Conservation (phyloP, 768 basidiomycete species). For the Podaxis pistillaris region DNA sequence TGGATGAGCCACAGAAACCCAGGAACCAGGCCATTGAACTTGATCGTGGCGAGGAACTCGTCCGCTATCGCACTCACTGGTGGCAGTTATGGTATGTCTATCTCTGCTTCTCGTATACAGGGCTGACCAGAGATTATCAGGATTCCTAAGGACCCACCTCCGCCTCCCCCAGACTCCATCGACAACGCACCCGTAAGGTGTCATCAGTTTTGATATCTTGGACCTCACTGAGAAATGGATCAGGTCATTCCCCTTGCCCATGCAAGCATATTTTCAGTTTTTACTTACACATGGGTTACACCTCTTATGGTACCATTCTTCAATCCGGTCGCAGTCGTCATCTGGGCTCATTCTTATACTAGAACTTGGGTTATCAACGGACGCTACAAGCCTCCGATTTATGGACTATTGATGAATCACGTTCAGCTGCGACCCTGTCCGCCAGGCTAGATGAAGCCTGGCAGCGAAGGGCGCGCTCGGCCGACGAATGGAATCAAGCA, state of each 20-base stretch:
- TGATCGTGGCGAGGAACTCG: constrained; percentile 37
- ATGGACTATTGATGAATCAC: constrained; percentile 59
- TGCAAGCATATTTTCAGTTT: constrained; percentile 55
- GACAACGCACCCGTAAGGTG: constrained; percentile 49
- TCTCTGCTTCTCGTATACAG: neutral
- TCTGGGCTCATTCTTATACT: neutral
- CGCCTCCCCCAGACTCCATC: constrained; percentile 51
- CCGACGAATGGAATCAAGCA: constrained; percentile 54
- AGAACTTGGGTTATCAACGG: constrained; percentile 67
- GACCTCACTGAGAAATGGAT: neutral
- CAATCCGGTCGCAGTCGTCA: neutral
- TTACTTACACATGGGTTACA: constrained; percentile 68
- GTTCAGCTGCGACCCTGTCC: constrained; percentile 50
- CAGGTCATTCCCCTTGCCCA: constrained; percentile 56
- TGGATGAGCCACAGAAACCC: neutral
- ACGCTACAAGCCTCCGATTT: constrained; percentile 74
- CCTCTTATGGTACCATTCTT: constrained; percentile 45
- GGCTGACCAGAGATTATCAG: constrained; percentile 26
- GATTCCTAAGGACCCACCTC: constrained; percentile 59
- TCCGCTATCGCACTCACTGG: constrained; percentile 45
- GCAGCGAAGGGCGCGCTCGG: constrained; percentile 42
- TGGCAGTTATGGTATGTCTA: constrained; percentile 52
- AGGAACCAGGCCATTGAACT: constrained; percentile 26
- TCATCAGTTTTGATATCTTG: neutral
- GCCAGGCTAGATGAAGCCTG: constrained; percentile 56